Evolutionary conservation across 23 red algal species (phyloP), one percentile per base, ranked within the genome.

Genomic region (Gracilaria domingensis): DNA sequence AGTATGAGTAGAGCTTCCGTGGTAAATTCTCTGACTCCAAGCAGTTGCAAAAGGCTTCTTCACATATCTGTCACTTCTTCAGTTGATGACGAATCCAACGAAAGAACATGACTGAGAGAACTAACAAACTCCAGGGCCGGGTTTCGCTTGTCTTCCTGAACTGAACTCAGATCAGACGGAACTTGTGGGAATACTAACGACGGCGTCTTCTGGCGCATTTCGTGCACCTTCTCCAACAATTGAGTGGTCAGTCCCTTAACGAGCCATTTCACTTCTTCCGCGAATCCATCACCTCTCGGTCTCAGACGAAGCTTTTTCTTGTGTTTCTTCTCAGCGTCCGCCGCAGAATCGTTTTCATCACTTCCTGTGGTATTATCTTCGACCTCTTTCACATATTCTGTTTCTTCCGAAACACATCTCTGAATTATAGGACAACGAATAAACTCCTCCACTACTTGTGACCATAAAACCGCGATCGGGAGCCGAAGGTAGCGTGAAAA

Each of bases 11-110:
- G n/a, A 28, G 90, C 84, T 35, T 89, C 81, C 39, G 79, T 70
- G 32, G 88, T 82, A 72, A 98, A 98, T 81, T 98, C 92, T 21
- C 88, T 83, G 24, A 95, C 91, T 30, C 93, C 79, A 55, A 98
- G 62, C 58, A 98, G 47, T 4, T 83, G 82, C 29, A 94, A 69
- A 8, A 95, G 75, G 32, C 76, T 86, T 24, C 96, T 36, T 13
- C 89, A 78, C 79, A 98, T 76, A 17, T 74, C 65, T 17, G 81
- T 45, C 20, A 92, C 89, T 54, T 89, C 87, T 34, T 94, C 96
- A 45, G 81, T 56, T 30, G 79, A 53, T 26, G 90, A 56, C 2
- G 69, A 32, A 81, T 83, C 92, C 20, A 94, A 55, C 2, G 74
- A 73, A 45, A 94, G 84, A 36, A 94, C 81, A 39, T 94, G 83